Base-by-base conservation (phyloP, 306 rosid species). In the Fragaria nilgerrensis region DNA sequence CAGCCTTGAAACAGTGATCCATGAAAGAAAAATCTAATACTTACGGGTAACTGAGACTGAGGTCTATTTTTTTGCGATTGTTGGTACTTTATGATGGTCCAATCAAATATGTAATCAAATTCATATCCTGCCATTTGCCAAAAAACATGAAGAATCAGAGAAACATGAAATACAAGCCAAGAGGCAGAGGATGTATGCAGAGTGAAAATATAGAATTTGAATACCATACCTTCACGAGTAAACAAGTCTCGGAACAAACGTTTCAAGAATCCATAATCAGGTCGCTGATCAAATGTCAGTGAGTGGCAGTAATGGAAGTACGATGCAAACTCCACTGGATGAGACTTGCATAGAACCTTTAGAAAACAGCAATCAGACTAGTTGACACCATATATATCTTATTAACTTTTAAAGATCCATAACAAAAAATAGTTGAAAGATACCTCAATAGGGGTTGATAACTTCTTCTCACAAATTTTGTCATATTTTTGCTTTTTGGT, bases 401-500 rank as follows among this genome's bases (percentile, higher is more conserved):
- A 32, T 32, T 32, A 32, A 32, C 36, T 32, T 63, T 16, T 43
- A 44, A 55, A 67, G 43, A 19, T 62, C 50, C 44, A 43, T 72
- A 58, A 72, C 52, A 77, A 14, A 48, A 53, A 72, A 68, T 23
- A 50, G 50, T 77, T 58, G 80, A 82, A 47, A 74, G 81, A 80
- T 61, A 87, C 99, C 97, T 95, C 99, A 81, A 95, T 92, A 53
- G 99, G 99, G 58, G 99, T 95, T 78, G 97, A 87, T 73, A 95
- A 78, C 87, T 95, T 95, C 90, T 95, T 95, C 84, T 95, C 96
- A 70, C 97, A 92, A 84, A 95, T 95, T 85, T 95, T 90, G 74
- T 95, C 99, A 87, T 95, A 95, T 72, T 95, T 95, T 82, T 95
- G 96, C 88, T 95, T 95, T 87, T 95, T 95, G 17, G 97, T 92